Conservation (phyloP, 2,329 filamentous ascomycete genomes). For the Botrytis aclada region DNA sequence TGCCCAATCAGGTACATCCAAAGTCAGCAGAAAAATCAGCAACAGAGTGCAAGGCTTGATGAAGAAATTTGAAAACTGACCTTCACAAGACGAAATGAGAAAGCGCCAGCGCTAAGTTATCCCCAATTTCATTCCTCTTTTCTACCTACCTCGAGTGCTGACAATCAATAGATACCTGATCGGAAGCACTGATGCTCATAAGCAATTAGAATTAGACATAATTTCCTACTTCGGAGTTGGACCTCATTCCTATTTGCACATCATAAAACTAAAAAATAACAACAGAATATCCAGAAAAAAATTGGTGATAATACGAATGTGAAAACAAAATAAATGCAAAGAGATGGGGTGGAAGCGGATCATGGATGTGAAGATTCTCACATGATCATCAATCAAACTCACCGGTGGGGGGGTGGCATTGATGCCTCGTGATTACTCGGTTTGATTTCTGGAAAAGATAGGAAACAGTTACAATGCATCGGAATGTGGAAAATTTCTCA, state of each 20-base stretch:
- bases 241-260: background rate
- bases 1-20: background rate
- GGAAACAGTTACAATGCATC: background rate
- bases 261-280: background rate
- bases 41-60: background rate
- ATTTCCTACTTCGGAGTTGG: background rate
- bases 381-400: background rate
- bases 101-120: background rate
- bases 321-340: background rate
- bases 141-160: background rate
- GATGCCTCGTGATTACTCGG: background rate
- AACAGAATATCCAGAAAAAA: background rate
- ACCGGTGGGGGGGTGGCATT: background rate
- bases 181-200: background rate
- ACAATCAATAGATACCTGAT: background rate
- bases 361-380: background rate
- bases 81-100: background rate
- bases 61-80: background rate
- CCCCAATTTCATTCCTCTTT: background rate
- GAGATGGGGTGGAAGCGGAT: background rate
- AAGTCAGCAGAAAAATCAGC: background rate
- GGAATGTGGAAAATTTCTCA: accelerated
- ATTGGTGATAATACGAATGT: background rate
- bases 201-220: background rate
- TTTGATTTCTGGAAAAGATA: background rate